Base-by-base conservation (phyloP, 1,284 basidiomycete genomes). In the Anthracocystis walkeri region DNA sequence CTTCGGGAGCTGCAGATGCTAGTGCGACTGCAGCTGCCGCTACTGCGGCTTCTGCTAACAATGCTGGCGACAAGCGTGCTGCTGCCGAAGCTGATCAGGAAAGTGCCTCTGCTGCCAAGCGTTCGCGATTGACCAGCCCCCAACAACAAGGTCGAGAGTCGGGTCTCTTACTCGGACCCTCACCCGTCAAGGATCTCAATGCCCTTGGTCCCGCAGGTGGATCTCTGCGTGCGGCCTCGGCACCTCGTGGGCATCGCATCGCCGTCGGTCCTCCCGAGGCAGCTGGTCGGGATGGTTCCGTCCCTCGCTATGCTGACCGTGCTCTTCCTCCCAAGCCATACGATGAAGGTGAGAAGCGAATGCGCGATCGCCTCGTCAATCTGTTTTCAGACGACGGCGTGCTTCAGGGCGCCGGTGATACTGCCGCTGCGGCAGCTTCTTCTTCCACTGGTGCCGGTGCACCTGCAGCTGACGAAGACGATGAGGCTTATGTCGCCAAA, bases 101-200 rank as follows among this genome's bases (percentile, higher is more conserved):
- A 14, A 53, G 27, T 35, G 42, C 52, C 6, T 65, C 71, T 4
- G 65, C 62, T 41, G 60, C 67, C n/a, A 75, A 77, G 58, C 70
- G 65, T 20, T 66, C 70, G n/a, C 61, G 75, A 31, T n/a, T 73
- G 31, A 56, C 46, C 1, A 76, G 68, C 16, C 68, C 73, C 3
- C 55, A 56, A 29, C 73, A 58, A 48, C 56, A 58, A 35, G 16
- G 23, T 8, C 46, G 68, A 11, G 63, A 65, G 7, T 55, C 58
- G 20, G 58, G 59, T 31, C 57, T 64, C 40, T n/a, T 61, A 45
- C 40, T 77, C 21, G 80, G 66, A 38, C 75, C 70, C 14, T 77
- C 81, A 57, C 80, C 78, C 7, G 82, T 84, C 64, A 82, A 76
- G 59, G 82, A 84, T 44, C 69, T 84, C 46, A 83, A 84, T 52